These are phyloP conservation scores for Geranium brycei DNA, from an alignment of 345 rosid genomes.

Conservation along the genomic window DNA sequence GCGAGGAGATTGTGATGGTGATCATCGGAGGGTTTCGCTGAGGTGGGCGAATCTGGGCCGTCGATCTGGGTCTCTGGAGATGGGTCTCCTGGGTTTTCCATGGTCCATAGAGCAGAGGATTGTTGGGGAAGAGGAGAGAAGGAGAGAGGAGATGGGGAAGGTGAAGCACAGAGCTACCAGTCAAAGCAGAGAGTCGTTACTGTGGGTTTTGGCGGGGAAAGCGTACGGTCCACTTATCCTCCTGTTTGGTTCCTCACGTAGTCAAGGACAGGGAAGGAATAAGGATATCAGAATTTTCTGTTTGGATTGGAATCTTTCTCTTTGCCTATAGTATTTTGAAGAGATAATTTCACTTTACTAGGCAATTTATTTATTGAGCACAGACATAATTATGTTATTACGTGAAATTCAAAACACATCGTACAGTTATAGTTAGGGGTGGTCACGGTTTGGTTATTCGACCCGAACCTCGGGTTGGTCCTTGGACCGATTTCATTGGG, in stretches of 20 bases:
- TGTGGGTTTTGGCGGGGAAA: not conserved
- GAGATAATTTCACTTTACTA: too few species aligned
- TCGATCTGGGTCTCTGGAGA: conserved; percentile 13
- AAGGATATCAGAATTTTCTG: too few species aligned
- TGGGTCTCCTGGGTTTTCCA: conserved; percentile 27
- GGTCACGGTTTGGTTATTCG: too few species aligned
- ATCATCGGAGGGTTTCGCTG: conserved; percentile 9
- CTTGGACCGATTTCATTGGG: too few species aligned
- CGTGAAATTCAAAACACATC: too few species aligned
- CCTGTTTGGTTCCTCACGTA: not conserved
- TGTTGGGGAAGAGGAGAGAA: not conserved
- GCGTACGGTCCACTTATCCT: not conserved
- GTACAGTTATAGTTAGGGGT: too few species aligned
- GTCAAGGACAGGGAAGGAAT: not conserved
- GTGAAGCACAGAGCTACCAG: not conserved
- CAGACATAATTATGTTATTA: too few species aligned
- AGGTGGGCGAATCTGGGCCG: conserved; percentile 12
- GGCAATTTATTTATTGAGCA: too few species aligned
- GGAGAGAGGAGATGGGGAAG: not conserved
- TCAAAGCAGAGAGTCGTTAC: not conserved
- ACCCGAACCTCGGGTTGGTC: too few species aligned
- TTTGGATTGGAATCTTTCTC: too few species aligned
- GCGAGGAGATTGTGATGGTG: conserved; percentile 18
- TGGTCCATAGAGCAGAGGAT: conserved; percentile 19
- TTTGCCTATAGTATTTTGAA: too few species aligned